Conservation (phyloP, 352 stramenopile genomes). For the Achlya hypogyna region DNA sequence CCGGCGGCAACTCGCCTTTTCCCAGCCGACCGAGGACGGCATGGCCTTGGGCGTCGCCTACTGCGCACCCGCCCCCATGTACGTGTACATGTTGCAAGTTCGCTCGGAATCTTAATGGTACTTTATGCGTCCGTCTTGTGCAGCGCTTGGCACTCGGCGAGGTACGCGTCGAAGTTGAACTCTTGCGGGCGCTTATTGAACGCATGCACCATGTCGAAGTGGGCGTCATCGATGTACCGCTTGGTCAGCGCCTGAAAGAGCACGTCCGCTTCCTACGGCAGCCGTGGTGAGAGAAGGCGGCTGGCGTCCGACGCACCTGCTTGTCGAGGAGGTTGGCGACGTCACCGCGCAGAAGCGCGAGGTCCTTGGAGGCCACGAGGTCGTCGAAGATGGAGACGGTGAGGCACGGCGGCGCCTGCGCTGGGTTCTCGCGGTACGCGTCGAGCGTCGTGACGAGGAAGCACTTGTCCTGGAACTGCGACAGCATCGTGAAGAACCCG, state of each 20-base stretch:
- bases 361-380: conserved; percentile 57
- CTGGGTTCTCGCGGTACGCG: conserved; percentile 80
- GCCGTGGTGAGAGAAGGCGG: not conserved
- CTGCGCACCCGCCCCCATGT: conserved; percentile 32
- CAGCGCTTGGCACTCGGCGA: conserved; percentile 32
- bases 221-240: conserved; percentile 59
- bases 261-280: conserved; percentile 43
- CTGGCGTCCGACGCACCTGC: conserved; percentile 26
- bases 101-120: no score
- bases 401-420: conserved; percentile 59
- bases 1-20: conserved; percentile 48
- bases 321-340: conserved; percentile 84
- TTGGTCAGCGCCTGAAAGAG: conserved; percentile 51
- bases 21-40: conserved; percentile 60
- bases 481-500: conserved; percentile 84
- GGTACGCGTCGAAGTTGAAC: conserved; percentile 81
- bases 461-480: conserved; percentile 84
- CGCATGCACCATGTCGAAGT: conserved; percentile 65
- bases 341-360: conserved; percentile 63
- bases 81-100: conserved; percentile 42
- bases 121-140: not conserved
- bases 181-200: conserved; percentile 79
- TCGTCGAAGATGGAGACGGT: conserved; percentile 76
- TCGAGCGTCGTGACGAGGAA: conserved; percentile 83
- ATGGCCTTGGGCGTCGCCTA: conserved; percentile 51